A percentile compares a stretch with the other conserved stretches of the same genome.
Conservation (phyloP, 768 basidiomycete genomes). For the Lactarius hengduanensis region DNA sequence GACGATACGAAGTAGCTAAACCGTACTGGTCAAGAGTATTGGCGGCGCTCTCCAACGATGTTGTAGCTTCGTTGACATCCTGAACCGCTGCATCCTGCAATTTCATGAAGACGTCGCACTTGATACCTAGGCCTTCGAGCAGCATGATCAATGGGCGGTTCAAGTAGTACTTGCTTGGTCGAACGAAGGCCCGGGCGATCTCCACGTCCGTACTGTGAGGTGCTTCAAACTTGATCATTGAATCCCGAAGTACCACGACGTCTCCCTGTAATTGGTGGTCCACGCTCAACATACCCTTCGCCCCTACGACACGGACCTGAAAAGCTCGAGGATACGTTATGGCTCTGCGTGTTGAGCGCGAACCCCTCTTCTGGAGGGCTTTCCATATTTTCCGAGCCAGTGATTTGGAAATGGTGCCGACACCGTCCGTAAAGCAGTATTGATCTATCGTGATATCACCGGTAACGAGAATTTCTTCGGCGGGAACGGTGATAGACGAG, state of each 20-base stretch:
- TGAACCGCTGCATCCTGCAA: slow-evolving; percentile 54
- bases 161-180: slow-evolving; percentile 53
- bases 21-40: slow-evolving; percentile 54
- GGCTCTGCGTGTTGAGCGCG: slow-evolving; percentile 37
- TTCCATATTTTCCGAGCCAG: slow-evolving; percentile 50
- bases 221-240: slow-evolving; percentile 69
- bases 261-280: slow-evolving; percentile 52
- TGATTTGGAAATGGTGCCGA: slow-evolving; percentile 59
- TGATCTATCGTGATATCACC: slow-evolving; percentile 46
- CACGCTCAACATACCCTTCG: slow-evolving; percentile 64
- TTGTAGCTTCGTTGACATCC: slow-evolving; percentile 44
- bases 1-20: slow-evolving; percentile 54
- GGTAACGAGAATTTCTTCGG: slow-evolving; percentile 42
- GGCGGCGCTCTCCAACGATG: slow-evolving; percentile 46
- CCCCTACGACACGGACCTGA: slow-evolving; percentile 62
- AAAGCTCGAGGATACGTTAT: slow-evolving; percentile 48
- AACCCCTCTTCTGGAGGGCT: slow-evolving; percentile 41
- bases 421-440: slow-evolving; percentile 67
- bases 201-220: slow-evolving; percentile 50
- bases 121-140: slow-evolving; percentile 55
- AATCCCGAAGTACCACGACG: slow-evolving; percentile 51
- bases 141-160: slow-evolving; percentile 72
- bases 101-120: slow-evolving; percentile 49
- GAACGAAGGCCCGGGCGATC: slow-evolving; percentile 63
- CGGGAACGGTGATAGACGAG: slow-evolving; percentile 45